Conservation (phyloP, 768 basidiomycete genomes). For the Hericium rajendrae region DNA sequence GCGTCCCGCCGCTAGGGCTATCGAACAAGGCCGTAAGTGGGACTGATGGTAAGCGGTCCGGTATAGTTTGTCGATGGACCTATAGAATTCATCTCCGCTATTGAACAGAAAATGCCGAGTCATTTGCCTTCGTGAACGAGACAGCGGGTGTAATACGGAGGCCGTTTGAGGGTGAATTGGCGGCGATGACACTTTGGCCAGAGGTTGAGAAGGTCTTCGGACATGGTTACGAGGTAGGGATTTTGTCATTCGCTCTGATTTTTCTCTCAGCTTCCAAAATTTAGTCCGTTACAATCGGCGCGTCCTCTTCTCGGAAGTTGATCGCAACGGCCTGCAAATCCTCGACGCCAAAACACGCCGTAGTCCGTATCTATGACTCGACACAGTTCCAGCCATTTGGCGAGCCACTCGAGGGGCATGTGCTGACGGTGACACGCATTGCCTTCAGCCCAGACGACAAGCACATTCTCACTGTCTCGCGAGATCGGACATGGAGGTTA, state of each 20-base stretch:
- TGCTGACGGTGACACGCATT: slow-evolving; percentile 83
- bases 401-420: slow-evolving; percentile 69
- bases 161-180: slow-evolving; percentile 90
- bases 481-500: slow-evolving; percentile 88
- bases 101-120: not conserved
- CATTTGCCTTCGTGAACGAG: not conserved
- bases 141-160: slow-evolving; percentile 16
- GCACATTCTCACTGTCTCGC: slow-evolving; percentile 72
- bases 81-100: not conserved
- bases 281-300: slow-evolving; percentile 72
- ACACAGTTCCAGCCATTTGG: slow-evolving; percentile 63
- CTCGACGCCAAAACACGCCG: slow-evolving; percentile 80
- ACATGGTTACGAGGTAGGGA: slow-evolving; percentile 88
- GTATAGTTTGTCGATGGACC: not conserved
- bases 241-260: not conserved
- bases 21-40: slow-evolving; percentile 88
- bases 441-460: slow-evolving; percentile 83
- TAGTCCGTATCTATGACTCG: slow-evolving; percentile 75
- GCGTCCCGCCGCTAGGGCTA: slow-evolving; percentile 85
- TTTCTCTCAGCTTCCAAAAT: not conserved
- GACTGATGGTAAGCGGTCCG: slow-evolving; percentile 29
- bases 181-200: slow-evolving; percentile 87
- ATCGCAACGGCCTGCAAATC: slow-evolving; percentile 91
- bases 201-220: slow-evolving; percentile 96
- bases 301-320: slow-evolving; percentile 57